Base-by-base conservation (phyloP, 2,329 filamentous ascomycete species). In the Didymosphaeria variabile region DNA sequence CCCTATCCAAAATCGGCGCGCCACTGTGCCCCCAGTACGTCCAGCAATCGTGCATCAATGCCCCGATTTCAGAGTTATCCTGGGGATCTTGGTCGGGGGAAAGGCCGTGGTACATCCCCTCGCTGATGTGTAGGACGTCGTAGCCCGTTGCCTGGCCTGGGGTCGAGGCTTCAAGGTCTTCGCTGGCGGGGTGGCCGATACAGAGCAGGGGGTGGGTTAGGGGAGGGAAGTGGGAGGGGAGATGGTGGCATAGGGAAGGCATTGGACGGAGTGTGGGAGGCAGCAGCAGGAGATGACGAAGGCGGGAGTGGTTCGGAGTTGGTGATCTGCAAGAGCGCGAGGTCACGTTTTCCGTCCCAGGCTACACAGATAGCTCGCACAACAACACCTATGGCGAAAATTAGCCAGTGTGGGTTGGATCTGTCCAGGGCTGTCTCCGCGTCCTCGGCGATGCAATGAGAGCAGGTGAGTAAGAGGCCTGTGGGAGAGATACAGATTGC, bases 11-110 rank as follows among this genome's bases (percentile, higher is more conserved):
- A 17, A 87, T 68, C 1, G 82, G 83, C 5, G 84, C 84, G 3
- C 84, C 84, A 23, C 81, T 84, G 67, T 86, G 84, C 1, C 84
- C 84, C 85, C 84, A 86, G 68, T 86, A 87, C 1, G 84, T 86
- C 84, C 84, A 87, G 59, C 82, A 84, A 66, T 83, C 80, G 67
- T 87, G 85, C 78, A 79, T 83, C 64, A 86, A 64, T 0, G 79
- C 79, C 1, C 84, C 84, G 56, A 87, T 86, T 26, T 84, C 81
- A 1, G 77, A 78, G 63, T 86, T 86, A 61, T 86, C 82, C 56
- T 85, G 80, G 2, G 76, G 69, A 67, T 86, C 80, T 54, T 78
- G 78, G 3, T 64, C 77, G 10, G 65, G 56, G 1, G 73, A 74
- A 53, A 78, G 73, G 0, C 83, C 84, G 10, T 75, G 72, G 55